Evolutionary conservation across 2,329 filamentous ascomycete genomes (phyloP), one percentile per base, ranked within the genome.

Genomic region (Venturia oleaginea): DNA sequence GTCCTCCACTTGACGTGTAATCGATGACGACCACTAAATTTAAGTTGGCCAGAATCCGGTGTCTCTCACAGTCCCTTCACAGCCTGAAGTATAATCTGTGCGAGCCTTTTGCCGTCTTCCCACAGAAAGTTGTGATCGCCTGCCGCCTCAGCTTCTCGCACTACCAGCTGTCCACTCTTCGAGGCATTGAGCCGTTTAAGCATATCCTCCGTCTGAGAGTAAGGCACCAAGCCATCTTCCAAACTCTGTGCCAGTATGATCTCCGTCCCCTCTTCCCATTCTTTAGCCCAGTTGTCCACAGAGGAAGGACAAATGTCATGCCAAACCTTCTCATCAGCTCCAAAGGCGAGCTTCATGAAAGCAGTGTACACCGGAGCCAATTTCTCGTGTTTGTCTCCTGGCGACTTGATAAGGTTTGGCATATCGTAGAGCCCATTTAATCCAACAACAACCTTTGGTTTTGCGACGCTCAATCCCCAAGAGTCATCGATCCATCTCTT

Each of bases 361-460:
- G 78, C 78, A 6, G 75, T 71, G 71, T 91, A 91, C 42, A 81
- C 77, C 8, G 80, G 77, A 59, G 77, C 73, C 32, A 54, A 51
- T 24, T 42, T 40, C 17, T 15, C 34, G 30, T 62, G 40, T n/a
- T 43, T 40, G 10, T 80, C 76, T 4, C 68, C 66, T 51, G 82
- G 79, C 59, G 79, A 76, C 10, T 70, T 65, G 1, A 82, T 72
- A 24, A 90, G 73, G 0, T 79, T 79, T 8, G 78, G 78, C 11
- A 91, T 73, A 70, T 88, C 83, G 73, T 90, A 90, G 27, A 91
- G 84, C 0, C 88, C 88, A 64, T 83, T 83, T 24, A 89, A 74
- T 40, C 85, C 82, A 4, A 89, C 71, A n/a, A 89, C 74, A 4
- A 80, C 83, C 2, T 75, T 70, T 0, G 85, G 85, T 17, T 46